Evolutionary conservation across 352 stramenopile genomes (phyloP).

Genomic region (Phytophthora fragariaefolia): DNA sequence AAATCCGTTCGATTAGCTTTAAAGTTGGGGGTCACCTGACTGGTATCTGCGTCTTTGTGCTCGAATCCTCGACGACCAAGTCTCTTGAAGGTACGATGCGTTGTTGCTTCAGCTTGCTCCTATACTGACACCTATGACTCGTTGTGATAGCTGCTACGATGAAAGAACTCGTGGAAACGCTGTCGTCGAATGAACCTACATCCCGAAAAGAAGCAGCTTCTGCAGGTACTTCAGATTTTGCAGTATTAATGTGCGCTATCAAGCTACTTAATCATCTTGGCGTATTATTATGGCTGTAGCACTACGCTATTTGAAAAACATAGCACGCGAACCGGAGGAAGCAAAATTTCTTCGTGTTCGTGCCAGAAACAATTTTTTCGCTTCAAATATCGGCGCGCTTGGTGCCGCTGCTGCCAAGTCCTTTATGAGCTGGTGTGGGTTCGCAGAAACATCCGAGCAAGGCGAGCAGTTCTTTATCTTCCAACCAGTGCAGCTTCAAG

Average conservation of each 20-base stretch:
- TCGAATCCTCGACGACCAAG: conserved; percentile 22
- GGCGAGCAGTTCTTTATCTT: conserved; percentile 57
- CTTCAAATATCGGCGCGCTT: conserved; percentile 49
- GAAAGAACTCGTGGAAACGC: conserved; percentile 25
- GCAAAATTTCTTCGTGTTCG: conserved; percentile 77
- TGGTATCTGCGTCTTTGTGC: conserved; percentile 58
- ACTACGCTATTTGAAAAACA: conserved; percentile 75
- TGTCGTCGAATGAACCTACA: conserved; percentile 22
- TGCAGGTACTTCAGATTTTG: conserved; percentile 34
- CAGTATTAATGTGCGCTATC: not conserved
- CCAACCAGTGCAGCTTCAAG: conserved; percentile 16
- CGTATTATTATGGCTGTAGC: conserved; percentile 19
- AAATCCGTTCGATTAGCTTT: conserved; percentile 71
- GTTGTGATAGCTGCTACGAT: conserved; percentile 31
- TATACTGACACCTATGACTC: no score
- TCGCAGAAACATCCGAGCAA: conserved; percentile 31
- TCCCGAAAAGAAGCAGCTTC: conserved; percentile 36
- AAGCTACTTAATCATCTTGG: not conserved
- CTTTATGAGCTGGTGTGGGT: conserved; percentile 69
- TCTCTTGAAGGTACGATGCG: conserved; percentile 30
- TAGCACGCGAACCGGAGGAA: conserved; percentile 58
- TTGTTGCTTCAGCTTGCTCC: no score
- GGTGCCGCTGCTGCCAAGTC: conserved; percentile 19
- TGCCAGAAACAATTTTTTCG: conserved; percentile 77
- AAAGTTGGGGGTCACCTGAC: conserved; percentile 75